phyloP scores from a whole-genome alignment of 768 basidiomycete species.

The Termitomyces sp. region DNA sequence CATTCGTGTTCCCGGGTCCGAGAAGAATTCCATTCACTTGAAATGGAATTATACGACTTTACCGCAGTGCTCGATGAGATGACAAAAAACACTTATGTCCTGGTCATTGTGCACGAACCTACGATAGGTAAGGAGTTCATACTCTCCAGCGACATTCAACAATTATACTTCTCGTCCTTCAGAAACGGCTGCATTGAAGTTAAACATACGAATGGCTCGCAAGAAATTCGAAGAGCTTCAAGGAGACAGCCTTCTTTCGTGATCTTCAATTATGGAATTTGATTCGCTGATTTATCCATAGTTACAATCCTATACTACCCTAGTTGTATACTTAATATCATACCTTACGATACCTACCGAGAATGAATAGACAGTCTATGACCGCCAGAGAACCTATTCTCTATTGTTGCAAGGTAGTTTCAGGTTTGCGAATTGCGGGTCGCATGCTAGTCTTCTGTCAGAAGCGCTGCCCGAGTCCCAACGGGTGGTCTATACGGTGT shows the following conservation, averaged over 20 bases:
- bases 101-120: slow-evolving; percentile 87
- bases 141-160: neutral
- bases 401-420: neutral
- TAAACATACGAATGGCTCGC: slow-evolving; percentile 86
- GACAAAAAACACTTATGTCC: slow-evolving; percentile 90
- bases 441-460: neutral
- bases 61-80: slow-evolving; percentile 90
- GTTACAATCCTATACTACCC: slow-evolving; percentile 5
- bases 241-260: slow-evolving; percentile 55
- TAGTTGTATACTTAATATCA: slow-evolving; percentile 5
- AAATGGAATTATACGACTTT: slow-evolving; percentile 83
- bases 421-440: too few relatives aligned
- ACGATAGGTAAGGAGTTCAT: slow-evolving; percentile 60
- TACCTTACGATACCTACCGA: neutral
- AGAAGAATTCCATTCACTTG: slow-evolving; percentile 82
- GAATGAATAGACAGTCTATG: neutral
- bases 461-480: slow-evolving; percentile 23
- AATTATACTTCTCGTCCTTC: neutral
- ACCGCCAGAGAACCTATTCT: neutral
- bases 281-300: slow-evolving; percentile 7
- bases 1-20: slow-evolving; percentile 83
- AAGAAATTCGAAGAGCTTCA: slow-evolving; percentile 89
- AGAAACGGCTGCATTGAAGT: slow-evolving; percentile 86
- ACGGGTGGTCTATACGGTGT: slow-evolving; percentile 34
- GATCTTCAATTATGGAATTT: slow-evolving; percentile 10